Evolutionary conservation across 257 asterid species (phyloP).

Genomic region (Solanum ahanhuiri): DNA sequence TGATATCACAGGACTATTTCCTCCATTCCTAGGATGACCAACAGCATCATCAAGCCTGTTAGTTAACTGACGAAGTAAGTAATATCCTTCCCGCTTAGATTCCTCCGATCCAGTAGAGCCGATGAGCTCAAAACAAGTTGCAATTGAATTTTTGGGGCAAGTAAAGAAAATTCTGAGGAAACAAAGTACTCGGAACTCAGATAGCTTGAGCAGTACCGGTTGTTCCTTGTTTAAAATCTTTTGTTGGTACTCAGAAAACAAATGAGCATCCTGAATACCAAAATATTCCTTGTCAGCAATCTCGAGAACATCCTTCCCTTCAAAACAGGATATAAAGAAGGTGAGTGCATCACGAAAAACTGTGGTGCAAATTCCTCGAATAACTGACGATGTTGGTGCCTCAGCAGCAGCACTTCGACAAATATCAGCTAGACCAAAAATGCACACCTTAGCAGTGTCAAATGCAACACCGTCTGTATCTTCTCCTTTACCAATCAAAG

Average conservation of each 20-base stretch:
- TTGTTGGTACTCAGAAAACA: slow-evolving; percentile 30
- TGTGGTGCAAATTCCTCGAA: slow-evolving; percentile 48
- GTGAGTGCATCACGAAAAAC: slow-evolving; percentile 51
- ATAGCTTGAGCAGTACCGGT: slow-evolving; percentile 36
- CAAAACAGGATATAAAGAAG: slow-evolving; percentile 61
- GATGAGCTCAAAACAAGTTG: slow-evolving; percentile 69
- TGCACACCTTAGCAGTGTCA: slow-evolving; percentile 78
- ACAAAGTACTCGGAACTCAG: slow-evolving; percentile 54
- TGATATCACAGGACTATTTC: slow-evolving; percentile 17
- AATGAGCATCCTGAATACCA: slow-evolving; percentile 39
- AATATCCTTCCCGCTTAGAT: slow-evolving; percentile 38
- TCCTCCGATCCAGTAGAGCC: slow-evolving; percentile 37
- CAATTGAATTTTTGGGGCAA: slow-evolving; percentile 53
- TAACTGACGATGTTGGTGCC: slow-evolving; percentile 45
- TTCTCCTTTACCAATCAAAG: slow-evolving; percentile 43
- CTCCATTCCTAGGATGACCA: slow-evolving; percentile 14
- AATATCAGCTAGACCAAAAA: slow-evolving; percentile 63
- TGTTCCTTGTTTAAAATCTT: slow-evolving; percentile 48
- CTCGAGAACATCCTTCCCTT: slow-evolving; percentile 55
- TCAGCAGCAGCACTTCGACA: slow-evolving; percentile 52
- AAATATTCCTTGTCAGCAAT: slow-evolving; percentile 51
- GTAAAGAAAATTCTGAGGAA: slow-evolving; percentile 54
- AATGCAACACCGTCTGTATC: slow-evolving; percentile 61
- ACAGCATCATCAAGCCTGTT: slow-evolving; percentile 35
- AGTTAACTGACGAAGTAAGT: slow-evolving; percentile 64